These are phyloP conservation scores for Backusella liffmaniae DNA, from an alignment of 192 early-diverging fungal genomes.

Conservation along the genomic window DNA sequence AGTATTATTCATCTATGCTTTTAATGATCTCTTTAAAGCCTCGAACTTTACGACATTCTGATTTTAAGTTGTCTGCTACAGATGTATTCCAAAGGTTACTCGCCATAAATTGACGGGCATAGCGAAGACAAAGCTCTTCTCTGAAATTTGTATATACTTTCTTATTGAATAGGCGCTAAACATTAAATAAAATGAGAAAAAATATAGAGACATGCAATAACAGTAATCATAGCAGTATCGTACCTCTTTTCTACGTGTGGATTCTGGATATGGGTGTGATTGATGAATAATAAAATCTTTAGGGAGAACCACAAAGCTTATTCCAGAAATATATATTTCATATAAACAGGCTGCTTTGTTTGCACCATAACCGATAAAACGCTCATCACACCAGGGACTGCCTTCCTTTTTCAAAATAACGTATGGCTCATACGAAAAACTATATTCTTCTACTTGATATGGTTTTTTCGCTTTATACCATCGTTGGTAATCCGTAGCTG, in stretches of 20 bases:
- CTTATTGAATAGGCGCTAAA: slow-evolving; percentile 48
- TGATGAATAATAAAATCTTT: slow-evolving; percentile 51
- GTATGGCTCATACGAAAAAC: slow-evolving; percentile 56
- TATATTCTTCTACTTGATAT: slow-evolving; percentile 51
- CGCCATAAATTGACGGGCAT: slow-evolving; percentile 44
- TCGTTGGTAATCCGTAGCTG: slow-evolving; percentile 46
- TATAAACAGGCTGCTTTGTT: slow-evolving; percentile 55
- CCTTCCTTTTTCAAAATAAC: slow-evolving; percentile 45
- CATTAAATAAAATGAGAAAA: not conserved
- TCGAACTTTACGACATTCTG: slow-evolving; percentile 42
- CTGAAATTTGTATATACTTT: slow-evolving; percentile 46
- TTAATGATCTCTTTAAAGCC: slow-evolving; percentile 38
- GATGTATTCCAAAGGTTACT: slow-evolving; percentile 29
- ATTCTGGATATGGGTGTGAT: slow-evolving; percentile 46
- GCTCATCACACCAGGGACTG: slow-evolving; percentile 50
- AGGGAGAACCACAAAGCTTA: slow-evolving; percentile 48
- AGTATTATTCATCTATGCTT: not conserved
- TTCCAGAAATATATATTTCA: slow-evolving; percentile 51
- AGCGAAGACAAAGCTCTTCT: slow-evolving; percentile 54
- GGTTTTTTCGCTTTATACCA: slow-evolving; percentile 44
- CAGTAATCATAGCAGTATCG: not conserved
- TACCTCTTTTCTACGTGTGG: slow-evolving; percentile 48
- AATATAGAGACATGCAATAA: not conserved
- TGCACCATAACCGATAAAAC: slow-evolving; percentile 54
- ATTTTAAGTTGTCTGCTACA: slow-evolving; percentile 36